These are phyloP conservation scores for Pterulicium gracile DNA, from an alignment of 1,284 basidiomycete genomes.

Conservation along the genomic window DNA sequence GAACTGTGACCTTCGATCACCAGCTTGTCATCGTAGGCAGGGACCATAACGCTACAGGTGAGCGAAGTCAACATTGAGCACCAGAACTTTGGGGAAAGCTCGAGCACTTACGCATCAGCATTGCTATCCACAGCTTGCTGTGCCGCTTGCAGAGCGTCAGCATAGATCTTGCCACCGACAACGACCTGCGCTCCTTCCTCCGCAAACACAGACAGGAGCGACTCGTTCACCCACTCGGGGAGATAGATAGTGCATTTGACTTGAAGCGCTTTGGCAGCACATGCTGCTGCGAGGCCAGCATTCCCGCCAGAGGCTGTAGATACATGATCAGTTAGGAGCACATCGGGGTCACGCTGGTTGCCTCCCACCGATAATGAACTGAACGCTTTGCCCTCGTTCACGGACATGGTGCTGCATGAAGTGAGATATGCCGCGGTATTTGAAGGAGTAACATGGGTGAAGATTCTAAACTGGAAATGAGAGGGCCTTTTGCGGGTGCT, in stretches of 20 bases:
- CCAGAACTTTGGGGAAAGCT: not conserved
- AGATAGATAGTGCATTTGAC: constrained; percentile 58
- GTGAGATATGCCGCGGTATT: constrained; percentile 58
- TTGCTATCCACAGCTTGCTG: constrained; percentile 30
- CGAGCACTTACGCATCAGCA: constrained; percentile 37
- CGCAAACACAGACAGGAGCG: constrained; percentile 37
- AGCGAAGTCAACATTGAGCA: not conserved
- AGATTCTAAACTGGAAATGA: constrained; percentile 33
- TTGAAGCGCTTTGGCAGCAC: constrained; percentile 40
- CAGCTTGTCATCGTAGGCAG: constrained; percentile 55
- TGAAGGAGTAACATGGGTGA: constrained; percentile 67
- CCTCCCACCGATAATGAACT: not conserved
- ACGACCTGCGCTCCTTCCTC: constrained; percentile 45
- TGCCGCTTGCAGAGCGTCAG: constrained; percentile 42
- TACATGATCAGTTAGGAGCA: constrained; percentile 33
- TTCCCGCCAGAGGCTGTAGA: constrained; percentile 67
- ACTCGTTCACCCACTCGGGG: constrained; percentile 37
- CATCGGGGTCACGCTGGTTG: no score
- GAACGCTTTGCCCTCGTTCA: constrained; percentile 18
- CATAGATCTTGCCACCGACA: constrained; percentile 42
- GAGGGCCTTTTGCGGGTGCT: not conserved
- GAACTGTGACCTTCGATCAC: constrained; percentile 68
- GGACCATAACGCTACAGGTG: constrained; percentile 44
- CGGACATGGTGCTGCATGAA: constrained; percentile 44
- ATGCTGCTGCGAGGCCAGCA: constrained; percentile 59